phyloP scores from a whole-genome alignment of 768 basidiomycete genomes.

The Leccinum pellstonianum region DNA sequence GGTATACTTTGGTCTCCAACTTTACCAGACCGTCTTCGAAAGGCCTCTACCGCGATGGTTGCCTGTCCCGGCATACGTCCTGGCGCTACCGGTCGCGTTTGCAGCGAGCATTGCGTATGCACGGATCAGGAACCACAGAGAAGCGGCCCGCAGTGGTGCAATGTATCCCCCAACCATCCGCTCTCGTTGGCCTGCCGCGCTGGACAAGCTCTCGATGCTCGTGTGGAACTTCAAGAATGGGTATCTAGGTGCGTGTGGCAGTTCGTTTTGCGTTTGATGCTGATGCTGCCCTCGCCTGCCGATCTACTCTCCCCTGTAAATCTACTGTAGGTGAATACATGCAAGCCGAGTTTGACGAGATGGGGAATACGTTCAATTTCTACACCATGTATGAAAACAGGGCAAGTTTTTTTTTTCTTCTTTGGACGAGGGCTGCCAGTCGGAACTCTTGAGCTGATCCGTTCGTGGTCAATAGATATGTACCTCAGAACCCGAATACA shows the following conservation, averaged over 20 bases:
- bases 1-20: conserved; percentile 12
- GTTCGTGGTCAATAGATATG: conserved; percentile 27
- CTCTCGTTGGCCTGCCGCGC: conserved; percentile 44
- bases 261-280: not conserved
- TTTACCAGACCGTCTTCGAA: conserved; percentile 11
- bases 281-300: not conserved
- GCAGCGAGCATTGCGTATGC: conserved; percentile 38
- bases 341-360: not conserved
- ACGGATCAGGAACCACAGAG: conserved; percentile 40
- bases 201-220: conserved; percentile 44
- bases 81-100: conserved; percentile 27
- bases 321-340: not conserved
- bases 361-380: conserved; percentile 26
- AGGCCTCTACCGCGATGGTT: conserved; percentile 14
- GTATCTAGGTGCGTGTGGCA: conserved; percentile 43
- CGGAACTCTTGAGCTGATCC: not conserved
- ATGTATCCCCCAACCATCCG: conserved; percentile 39
- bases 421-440: not conserved
- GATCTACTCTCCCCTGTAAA: not conserved
- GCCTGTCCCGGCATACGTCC: conserved; percentile 16
- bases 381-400: conserved; percentile 28
- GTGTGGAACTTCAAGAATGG: conserved; percentile 41
- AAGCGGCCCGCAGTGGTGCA: conserved; percentile 47
- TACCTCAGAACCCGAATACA: conserved; percentile 39
- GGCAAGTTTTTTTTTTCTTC: conserved; percentile 6